A percentile compares a stretch with the other conserved stretches of the same genome.
Evolutionary conservation across 2,329 filamentous ascomycete genomes (phyloP).

Genomic region (Exophiala phaeomuriformis): DNA sequence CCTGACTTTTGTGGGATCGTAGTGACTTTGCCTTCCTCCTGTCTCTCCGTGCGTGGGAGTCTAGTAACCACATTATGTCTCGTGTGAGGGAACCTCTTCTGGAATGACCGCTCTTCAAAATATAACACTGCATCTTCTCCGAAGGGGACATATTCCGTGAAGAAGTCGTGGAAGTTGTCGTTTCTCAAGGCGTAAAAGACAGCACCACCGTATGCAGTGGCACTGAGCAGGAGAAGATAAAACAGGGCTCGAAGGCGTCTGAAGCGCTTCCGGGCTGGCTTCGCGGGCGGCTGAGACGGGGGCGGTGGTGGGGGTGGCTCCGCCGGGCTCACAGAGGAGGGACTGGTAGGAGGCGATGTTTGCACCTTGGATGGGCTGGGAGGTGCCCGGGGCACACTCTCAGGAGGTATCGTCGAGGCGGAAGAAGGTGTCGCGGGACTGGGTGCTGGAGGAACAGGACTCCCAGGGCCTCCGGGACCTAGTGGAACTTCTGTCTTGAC

Average conservation of each 20-base stretch:
- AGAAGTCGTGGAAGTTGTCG: constrained; percentile 99
- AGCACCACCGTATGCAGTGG: constrained; percentile 74
- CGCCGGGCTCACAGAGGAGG: constrained; percentile 27
- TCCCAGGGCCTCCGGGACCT: constrained; percentile 20
- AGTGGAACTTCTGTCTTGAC: constrained; percentile 22
- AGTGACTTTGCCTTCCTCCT: constrained; percentile 62
- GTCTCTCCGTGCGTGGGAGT: constrained; percentile 39
- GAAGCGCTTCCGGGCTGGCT: constrained; percentile 54
- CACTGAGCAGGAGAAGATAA: constrained; percentile 67
- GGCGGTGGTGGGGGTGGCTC: constrained; percentile 31
- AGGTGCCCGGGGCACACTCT: constrained; percentile 42
- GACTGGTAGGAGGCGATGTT: constrained; percentile 33
- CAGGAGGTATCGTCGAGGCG: constrained; percentile 42
- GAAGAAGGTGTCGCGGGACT: constrained; percentile 34
- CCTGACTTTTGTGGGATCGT: constrained; percentile 81
- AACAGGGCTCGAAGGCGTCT: constrained; percentile 69
- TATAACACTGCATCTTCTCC: constrained; percentile 92
- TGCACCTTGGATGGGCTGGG: constrained; percentile 34
- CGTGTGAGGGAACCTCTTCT: constrained; percentile 66
- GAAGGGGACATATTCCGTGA: constrained; percentile 92
- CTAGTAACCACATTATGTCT: constrained; percentile 45
- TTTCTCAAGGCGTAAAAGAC: constrained; percentile 88
- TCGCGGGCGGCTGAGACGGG: constrained; percentile 38
- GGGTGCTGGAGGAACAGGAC: constrained; percentile 24
- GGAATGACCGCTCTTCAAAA: constrained; percentile 90